phyloP scores from a whole-genome alignment of 2,329 filamentous ascomycete species.

The Grosmannia huntii region DNA sequence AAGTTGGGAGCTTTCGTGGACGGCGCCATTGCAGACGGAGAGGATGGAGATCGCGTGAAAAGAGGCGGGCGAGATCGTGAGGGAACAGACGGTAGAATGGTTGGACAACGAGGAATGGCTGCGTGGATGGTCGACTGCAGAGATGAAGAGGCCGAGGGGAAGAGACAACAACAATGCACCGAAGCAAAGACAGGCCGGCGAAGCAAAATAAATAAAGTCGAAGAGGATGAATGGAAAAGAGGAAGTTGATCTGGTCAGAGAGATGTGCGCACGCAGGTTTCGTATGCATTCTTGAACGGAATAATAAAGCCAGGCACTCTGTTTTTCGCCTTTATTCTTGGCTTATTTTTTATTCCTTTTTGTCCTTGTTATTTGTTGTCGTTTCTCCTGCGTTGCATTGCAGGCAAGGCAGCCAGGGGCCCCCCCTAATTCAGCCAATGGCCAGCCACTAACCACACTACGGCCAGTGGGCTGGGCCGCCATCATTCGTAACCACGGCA shows the following conservation, averaged over 20 bases:
- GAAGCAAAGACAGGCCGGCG: background rate
- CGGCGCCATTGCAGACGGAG: conserved; percentile 27
- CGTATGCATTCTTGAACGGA: background rate
- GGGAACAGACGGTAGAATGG: background rate
- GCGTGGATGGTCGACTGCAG: background rate
- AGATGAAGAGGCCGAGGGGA: conserved; percentile 3
- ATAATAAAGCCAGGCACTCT: background rate
- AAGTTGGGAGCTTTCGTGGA: conserved; percentile 44
- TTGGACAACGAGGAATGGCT: too few species aligned
- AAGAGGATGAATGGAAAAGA: background rate
- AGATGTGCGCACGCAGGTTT: background rate
- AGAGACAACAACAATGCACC: background rate
- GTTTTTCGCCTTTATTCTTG: background rate
- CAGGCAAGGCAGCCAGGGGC: background rate
- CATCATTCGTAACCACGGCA: conserved; percentile 9
- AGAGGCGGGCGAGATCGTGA: background rate
- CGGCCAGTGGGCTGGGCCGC: background rate
- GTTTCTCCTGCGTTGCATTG: background rate
- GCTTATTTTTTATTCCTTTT: background rate
- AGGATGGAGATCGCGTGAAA: background rate
- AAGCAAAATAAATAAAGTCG: background rate
- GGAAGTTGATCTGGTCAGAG: background rate
- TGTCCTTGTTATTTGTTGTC: conserved; percentile 2
- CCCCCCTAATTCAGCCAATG: conserved; percentile 8
- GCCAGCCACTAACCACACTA: conserved; percentile 6